A percentile compares a stretch with the other conserved stretches of the same genome.
These are phyloP conservation scores for Cyathus striatus DNA, from an alignment of 768 basidiomycete species.

Conservation along the genomic window DNA sequence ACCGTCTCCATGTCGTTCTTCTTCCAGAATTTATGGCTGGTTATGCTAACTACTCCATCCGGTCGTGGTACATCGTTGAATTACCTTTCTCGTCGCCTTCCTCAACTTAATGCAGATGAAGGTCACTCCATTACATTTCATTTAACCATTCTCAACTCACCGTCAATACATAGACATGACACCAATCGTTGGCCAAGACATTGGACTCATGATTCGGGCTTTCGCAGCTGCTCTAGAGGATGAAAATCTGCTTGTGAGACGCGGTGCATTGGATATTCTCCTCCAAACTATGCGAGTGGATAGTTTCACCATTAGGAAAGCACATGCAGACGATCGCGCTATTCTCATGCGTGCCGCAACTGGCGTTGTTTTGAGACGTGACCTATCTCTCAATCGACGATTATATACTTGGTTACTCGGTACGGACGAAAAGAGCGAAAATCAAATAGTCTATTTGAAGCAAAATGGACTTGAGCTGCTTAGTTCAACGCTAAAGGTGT, in stretches of 20 bases:
- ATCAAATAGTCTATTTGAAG: slow-evolving; percentile 67
- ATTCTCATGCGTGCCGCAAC: slow-evolving; percentile 86
- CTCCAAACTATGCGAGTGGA: slow-evolving; percentile 72
- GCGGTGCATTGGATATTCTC: slow-evolving; percentile 82
- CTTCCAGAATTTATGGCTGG: slow-evolving; percentile 92
- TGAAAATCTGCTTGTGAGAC: slow-evolving; percentile 84
- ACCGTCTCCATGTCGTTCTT: slow-evolving; percentile 88
- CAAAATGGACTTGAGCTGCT: slow-evolving; percentile 71
- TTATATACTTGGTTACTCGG: slow-evolving; percentile 93
- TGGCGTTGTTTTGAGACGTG: slow-evolving; percentile 86
- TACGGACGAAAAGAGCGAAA: slow-evolving; percentile 69
- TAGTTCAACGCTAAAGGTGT: slow-evolving; percentile 61
- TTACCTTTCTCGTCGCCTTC: slow-evolving; percentile 78
- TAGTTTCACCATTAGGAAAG: slow-evolving; percentile 62
- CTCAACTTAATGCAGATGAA: slow-evolving; percentile 63
- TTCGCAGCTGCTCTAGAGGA: slow-evolving; percentile 91
- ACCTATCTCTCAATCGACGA: slow-evolving; percentile 88
- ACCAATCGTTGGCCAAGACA: slow-evolving; percentile 73
- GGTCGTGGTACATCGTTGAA: slow-evolving; percentile 85
- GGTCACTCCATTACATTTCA: slow-evolving; percentile 31
- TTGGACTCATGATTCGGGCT: slow-evolving; percentile 92
- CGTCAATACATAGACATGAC: slow-evolving; percentile 46
- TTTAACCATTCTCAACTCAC: neutral
- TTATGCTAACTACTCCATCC: slow-evolving; percentile 84
- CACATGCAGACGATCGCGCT: slow-evolving; percentile 65